Conservation (phyloP, 2,329 filamentous ascomycete genomes). For the Phialophora chinensis region DNA sequence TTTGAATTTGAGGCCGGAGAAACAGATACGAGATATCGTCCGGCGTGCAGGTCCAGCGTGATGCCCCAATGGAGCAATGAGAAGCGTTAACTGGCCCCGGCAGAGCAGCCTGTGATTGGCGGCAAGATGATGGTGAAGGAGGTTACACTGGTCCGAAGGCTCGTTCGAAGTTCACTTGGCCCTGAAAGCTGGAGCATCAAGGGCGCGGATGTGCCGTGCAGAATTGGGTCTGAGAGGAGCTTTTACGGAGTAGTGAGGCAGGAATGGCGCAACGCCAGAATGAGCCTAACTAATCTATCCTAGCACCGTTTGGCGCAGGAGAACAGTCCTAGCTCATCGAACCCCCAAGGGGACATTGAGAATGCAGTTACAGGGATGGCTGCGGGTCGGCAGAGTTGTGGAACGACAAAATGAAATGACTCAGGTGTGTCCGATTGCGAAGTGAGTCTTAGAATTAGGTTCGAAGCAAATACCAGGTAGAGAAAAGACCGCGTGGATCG, state of each 20-base stretch:
- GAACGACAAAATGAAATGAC: not conserved
- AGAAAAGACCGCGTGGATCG: not conserved
- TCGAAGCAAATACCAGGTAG: not conserved
- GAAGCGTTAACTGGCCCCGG: not conserved
- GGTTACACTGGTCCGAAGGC: not conserved
- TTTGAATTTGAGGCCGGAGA: not conserved
- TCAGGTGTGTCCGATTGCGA: not conserved
- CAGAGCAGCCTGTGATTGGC: not conserved
- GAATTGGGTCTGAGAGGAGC: not conserved
- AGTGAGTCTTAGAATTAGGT: not conserved
- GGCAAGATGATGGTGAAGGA: not conserved
- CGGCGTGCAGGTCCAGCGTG: not conserved
- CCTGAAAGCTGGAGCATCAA: not conserved
- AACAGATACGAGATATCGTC: not conserved
- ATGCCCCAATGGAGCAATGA: constrained; percentile 2
- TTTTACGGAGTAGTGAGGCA: not conserved
- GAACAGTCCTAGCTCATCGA: not conserved
- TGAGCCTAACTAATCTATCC: not conserved
- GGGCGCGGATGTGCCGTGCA: not conserved
- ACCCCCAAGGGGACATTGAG: not conserved
- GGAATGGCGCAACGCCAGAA: not conserved
- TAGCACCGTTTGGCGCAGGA: not conserved
- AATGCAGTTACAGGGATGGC: not conserved
- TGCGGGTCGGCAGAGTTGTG: not conserved
- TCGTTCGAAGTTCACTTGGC: not conserved